A percentile compares a stretch with the other conserved stretches of the same genome.
Evolutionary conservation across 176 grass and related monocot genomes (phyloP).

Genomic region (Carex cristatella): DNA sequence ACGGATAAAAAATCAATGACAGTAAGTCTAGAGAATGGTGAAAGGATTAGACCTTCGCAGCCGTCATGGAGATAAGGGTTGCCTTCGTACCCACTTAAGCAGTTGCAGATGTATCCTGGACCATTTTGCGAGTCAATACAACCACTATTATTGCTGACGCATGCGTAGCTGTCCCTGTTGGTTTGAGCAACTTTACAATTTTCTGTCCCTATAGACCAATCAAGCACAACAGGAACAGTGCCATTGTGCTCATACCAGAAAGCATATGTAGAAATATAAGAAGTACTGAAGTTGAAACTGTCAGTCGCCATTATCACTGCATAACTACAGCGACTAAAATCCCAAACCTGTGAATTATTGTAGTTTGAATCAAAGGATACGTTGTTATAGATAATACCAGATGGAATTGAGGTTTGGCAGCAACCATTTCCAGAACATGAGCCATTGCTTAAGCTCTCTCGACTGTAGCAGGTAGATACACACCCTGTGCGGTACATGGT

Average conservation of each 20-base stretch:
- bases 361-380: neutral
- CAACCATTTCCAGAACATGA: constrained; percentile 12
- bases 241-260: neutral
- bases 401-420: constrained; percentile 4
- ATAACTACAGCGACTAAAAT: neutral
- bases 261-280: neutral
- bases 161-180: neutral
- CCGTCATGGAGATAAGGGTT: neutral
- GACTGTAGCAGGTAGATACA: constrained; percentile 8
- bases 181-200: neutral
- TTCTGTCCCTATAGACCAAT: neutral
- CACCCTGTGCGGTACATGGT: neutral
- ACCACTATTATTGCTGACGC: neutral
- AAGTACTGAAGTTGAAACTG: constrained; percentile 3
- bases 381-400: neutral
- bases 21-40: neutral
- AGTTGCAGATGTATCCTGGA: neutral
- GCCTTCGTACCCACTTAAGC: neutral
- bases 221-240: neutral
- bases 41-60: neutral
- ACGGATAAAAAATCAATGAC: neutral
- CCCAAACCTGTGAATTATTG: neutral
- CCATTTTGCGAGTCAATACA: neutral
- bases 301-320: neutral
- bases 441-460: neutral